Evolutionary conservation across 768 basidiomycete species (phyloP).

Genomic region (Suillus occidentalis): DNA sequence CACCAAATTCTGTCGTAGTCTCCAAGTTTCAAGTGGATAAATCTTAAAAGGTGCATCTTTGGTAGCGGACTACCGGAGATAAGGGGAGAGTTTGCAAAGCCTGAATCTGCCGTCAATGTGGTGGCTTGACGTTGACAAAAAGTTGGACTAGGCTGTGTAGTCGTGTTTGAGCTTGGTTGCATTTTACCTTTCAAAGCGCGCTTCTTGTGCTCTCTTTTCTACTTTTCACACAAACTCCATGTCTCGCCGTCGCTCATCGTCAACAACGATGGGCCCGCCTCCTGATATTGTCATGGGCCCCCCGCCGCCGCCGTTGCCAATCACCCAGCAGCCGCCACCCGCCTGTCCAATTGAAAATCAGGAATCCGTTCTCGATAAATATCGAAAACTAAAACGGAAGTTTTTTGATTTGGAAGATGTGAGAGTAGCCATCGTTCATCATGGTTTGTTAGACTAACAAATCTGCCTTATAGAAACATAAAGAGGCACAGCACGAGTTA

Average conservation of each 20-base stretch:
- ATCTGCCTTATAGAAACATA: slow-evolving; percentile 49
- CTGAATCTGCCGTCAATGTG: background rate
- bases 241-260: slow-evolving; percentile 22
- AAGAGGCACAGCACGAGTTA: slow-evolving; percentile 57
- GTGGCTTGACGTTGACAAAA: slow-evolving; percentile 2
- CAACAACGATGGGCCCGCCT: slow-evolving; percentile 39
- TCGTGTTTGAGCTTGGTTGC: slow-evolving; percentile 35
- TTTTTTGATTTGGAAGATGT: slow-evolving; percentile 75
- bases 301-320: slow-evolving; percentile 37
- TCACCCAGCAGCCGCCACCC: slow-evolving; percentile 27
- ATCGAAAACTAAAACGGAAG: slow-evolving; percentile 61
- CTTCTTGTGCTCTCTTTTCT: slow-evolving; percentile 17
- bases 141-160: slow-evolving; percentile 26
- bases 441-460: slow-evolving; percentile 14
- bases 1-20: background rate
- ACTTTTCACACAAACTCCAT: slow-evolving; percentile 29
- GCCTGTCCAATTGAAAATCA: slow-evolving; percentile 38
- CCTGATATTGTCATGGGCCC: slow-evolving; percentile 54
- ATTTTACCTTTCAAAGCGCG: slow-evolving; percentile 19
- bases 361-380: slow-evolving; percentile 56
- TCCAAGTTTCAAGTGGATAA: background rate
- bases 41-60: background rate
- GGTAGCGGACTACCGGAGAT: too few species aligned
- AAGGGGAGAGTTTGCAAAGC: background rate
- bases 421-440: slow-evolving; percentile 24